phyloP scores from a whole-genome alignment of 2,329 filamentous ascomycete species.

The Exophiala lecanii-corni region DNA sequence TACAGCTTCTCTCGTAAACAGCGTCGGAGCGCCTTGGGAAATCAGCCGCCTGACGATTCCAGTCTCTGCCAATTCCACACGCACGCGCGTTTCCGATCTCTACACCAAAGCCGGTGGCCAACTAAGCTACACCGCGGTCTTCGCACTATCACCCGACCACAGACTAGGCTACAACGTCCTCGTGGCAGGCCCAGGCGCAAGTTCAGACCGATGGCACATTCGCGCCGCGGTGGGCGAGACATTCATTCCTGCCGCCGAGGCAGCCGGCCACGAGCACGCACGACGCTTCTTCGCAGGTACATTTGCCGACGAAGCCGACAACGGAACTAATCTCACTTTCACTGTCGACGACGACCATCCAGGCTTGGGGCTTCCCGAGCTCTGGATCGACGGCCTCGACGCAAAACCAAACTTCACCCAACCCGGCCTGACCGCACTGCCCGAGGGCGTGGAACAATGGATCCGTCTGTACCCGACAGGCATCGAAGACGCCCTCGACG shows the following conservation, averaged over 20 bases:
- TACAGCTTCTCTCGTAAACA: conserved; percentile 36
- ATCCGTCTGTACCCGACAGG: background rate
- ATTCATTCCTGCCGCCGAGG: background rate
- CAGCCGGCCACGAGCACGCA: background rate
- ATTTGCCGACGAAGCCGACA: background rate
- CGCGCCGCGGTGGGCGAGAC: background rate
- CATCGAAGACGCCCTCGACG: background rate
- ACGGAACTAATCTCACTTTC: background rate
- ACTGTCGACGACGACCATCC: conserved; percentile 1
- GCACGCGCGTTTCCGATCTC: conserved; percentile 13
- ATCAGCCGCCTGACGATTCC: conserved; percentile 30
- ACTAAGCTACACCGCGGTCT: conserved; percentile 34
- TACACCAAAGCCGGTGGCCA: conserved; percentile 41
- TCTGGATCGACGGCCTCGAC: conserved; percentile 2
- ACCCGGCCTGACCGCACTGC: background rate
- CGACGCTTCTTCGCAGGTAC: background rate
- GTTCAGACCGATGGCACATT: background rate
- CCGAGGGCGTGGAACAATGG: background rate
- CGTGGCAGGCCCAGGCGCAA: conserved; percentile 29
- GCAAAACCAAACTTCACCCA: background rate
- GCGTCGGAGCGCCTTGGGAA: conserved; percentile 39
- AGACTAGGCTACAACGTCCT: conserved; percentile 41
- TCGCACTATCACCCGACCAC: conserved; percentile 43
- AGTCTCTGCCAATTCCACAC: background rate
- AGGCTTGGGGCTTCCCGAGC: conserved; percentile 3